Base-by-base conservation (phyloP, 1,284 basidiomycete genomes). In the Kwoniella shivajii region DNA sequence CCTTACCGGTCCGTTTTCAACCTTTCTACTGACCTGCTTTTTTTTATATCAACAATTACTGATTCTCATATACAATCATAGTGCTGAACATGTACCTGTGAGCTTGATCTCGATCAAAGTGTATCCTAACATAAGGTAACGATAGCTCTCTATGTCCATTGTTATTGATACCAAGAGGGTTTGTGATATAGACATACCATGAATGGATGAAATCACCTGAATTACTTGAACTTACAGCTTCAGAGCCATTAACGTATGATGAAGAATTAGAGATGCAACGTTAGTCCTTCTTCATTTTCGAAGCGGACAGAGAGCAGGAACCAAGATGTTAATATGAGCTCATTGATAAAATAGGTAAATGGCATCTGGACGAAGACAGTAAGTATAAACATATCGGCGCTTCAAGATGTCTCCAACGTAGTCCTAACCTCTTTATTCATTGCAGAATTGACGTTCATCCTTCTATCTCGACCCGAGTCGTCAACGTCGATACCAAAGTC, bases 191-290 rank as follows among this genome's bases (percentile, higher is more conserved):
- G 90, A 88, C 78, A 69, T 97, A 97, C 69, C 87, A 96, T 73
- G 82, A 84, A 67, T 98, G 94, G 94, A 96, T 98, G 94, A 81
- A 84, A 45, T 84, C 85, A 72, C 83, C 84, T 14, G 84, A 86
- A 61, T 80, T 98, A 48, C 84, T 87, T 48, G 83, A 86, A 60
- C 81, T 88, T 31, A 98, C 92, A 0, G 92, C 93, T 1, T 92
- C 89, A 54, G 92, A 96, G 68, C 86, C 87, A 6, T 81, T 98
- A 36, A 84, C 83, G 0, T 78, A 93, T 10, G 86, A 89, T 51
- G 85, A 95, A 71, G 95, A 97, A 71, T 88, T 88, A 63, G 88
- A 88, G 20, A 97, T 98, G 93, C 93, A 97, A 75, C 81, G 91
- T 92, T 68, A 54, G 85, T 79, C 10, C n/a, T n/a, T n/a, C n/a